Evolutionary conservation across 257 asterid species (phyloP).

Genomic region (Nicotiana obtusifolia): DNA sequence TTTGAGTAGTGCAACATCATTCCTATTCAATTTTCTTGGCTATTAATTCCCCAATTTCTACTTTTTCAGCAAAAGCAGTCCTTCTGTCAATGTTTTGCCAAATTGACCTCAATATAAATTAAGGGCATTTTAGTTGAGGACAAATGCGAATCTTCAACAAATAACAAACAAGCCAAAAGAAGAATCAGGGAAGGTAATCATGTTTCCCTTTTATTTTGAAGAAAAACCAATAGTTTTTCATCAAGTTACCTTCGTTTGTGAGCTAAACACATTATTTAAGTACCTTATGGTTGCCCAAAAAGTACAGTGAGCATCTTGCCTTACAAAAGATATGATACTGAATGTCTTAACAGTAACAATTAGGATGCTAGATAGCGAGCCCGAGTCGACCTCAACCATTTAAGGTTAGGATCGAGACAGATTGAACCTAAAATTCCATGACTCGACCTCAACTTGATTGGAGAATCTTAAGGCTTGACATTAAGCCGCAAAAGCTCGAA

Average conservation of each 20-base stretch:
- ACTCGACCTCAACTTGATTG: not conserved
- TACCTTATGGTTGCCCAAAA: not conserved
- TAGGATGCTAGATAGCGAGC: not conserved
- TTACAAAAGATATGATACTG: not conserved
- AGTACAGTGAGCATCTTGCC: not conserved
- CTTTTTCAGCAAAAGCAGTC: not conserved
- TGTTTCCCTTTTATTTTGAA: not conserved
- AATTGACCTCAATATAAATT: not conserved
- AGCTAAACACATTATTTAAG: not conserved
- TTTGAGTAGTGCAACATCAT: constrained; percentile 4
- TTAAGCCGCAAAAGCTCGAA: not conserved
- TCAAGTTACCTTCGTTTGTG: not conserved
- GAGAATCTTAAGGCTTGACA: not conserved
- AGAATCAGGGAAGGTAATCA: not conserved
- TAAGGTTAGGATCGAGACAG: not conserved
- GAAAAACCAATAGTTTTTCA: not conserved
- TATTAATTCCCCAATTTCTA: not conserved
- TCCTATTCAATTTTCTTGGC: not conserved
- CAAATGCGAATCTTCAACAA: not conserved
- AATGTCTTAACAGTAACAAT: not conserved
- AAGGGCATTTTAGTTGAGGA: not conserved
- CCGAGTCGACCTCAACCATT: not conserved
- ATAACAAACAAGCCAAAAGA: not conserved
- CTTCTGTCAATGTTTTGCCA: not conserved
- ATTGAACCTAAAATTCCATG: not conserved